phyloP scores from a whole-genome alignment of 768 basidiomycete genomes.

The Lyophyllum semitale region DNA sequence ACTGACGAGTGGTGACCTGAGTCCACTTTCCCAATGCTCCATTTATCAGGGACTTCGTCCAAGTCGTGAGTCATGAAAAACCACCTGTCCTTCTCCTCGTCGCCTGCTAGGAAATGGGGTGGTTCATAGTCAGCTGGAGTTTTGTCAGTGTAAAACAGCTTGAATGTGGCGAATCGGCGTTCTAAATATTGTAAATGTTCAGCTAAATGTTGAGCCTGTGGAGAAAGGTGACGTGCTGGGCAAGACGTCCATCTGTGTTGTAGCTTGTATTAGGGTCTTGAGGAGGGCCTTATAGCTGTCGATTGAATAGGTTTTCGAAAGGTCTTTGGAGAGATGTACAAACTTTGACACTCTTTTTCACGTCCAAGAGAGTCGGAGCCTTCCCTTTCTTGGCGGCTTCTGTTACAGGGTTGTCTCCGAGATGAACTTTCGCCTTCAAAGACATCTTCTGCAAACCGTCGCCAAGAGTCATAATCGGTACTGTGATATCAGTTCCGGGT shows the following conservation, averaged over 20 bases:
- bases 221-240: conserved; percentile 54
- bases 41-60: conserved; percentile 74
- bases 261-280: conserved; percentile 78
- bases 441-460: conserved; percentile 57
- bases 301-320: not conserved
- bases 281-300: conserved; percentile 56
- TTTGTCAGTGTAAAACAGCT: conserved; percentile 79
- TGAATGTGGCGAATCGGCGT: conserved; percentile 86
- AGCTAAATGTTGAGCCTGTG: not conserved
- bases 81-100: conserved; percentile 73
- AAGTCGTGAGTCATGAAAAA: conserved; percentile 78
- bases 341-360: conserved; percentile 82
- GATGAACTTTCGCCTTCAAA: conserved; percentile 30
- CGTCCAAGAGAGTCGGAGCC: conserved; percentile 74
- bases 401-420: conserved; percentile 55
- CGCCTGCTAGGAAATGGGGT: conserved; percentile 73
- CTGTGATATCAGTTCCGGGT: conserved; percentile 55
- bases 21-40: conserved; percentile 64
- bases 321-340: not conserved
- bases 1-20: conserved; percentile 76
- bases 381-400: conserved; percentile 61
- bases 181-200: conserved; percentile 37
- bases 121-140: conserved; percentile 87
- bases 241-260: conserved; percentile 75
- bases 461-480: conserved; percentile 78